phyloP scores from a whole-genome alignment of 352 stramenopile genomes.

The Globisporangium emineosum region DNA sequence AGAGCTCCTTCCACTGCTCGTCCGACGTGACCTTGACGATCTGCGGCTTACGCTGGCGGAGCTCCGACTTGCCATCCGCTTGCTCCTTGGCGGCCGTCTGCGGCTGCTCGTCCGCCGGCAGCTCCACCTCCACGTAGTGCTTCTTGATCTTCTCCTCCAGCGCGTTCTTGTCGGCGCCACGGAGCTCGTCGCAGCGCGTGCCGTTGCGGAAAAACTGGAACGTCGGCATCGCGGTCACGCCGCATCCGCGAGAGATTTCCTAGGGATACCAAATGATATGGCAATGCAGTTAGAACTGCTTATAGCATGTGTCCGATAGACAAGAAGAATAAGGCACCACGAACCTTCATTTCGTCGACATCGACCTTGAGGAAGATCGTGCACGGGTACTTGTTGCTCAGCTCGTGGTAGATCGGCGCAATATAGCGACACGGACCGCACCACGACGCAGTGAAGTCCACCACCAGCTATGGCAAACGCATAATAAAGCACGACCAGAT shows the following conservation, averaged over 20 bases:
- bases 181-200: slow-evolving; percentile 86
- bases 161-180: slow-evolving; percentile 69
- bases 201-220: slow-evolving; percentile 94
- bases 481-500: not conserved
- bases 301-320: too few species aligned
- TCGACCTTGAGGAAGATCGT: slow-evolving; percentile 89
- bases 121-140: slow-evolving; percentile 75
- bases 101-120: slow-evolving; percentile 61
- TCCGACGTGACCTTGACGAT: slow-evolving; percentile 45
- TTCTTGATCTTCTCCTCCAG: slow-evolving; percentile 68
- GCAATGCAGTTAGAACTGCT: too few species aligned
- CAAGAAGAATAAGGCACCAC: too few species aligned
- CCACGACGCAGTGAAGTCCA: slow-evolving; percentile 89
- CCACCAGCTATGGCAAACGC: slow-evolving; percentile 39
- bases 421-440: slow-evolving; percentile 87
- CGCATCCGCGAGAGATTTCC: slow-evolving; percentile 57
- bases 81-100: slow-evolving; percentile 16
- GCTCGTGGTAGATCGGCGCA: slow-evolving; percentile 78
- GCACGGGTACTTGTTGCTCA: slow-evolving; percentile 82
- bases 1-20: slow-evolving; percentile 50
- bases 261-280: too few species aligned
- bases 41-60: slow-evolving; percentile 61
- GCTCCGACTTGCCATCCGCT: slow-evolving; percentile 16
- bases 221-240: slow-evolving; percentile 93
- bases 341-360: slow-evolving; percentile 76